Evolutionary conservation across 331 rosid genomes (phyloP), one percentile per base, ranked within the genome.

Genomic region (Erythrophleum ivorense): DNA sequence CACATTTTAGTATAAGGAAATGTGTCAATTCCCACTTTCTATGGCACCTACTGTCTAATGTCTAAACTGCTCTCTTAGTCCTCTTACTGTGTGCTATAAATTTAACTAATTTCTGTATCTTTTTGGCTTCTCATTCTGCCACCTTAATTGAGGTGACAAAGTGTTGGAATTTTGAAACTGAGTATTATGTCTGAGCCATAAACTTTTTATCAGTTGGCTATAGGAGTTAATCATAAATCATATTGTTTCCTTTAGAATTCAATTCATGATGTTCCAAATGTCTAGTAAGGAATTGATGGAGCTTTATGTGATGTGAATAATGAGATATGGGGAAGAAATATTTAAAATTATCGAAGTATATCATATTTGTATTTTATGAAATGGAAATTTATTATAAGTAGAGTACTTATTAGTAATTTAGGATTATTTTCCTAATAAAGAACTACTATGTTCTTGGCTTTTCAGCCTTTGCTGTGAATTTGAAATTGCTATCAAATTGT

Each of bases 191-290:
- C 77, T 46, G 53, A 67, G 53, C 36, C 46, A 60, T 70, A 69
- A 72, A 79, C 24, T 77, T 36, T 16, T 60, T 2, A 3, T 67
- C 24, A 64, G 5, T n/a, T 64, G 21, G 6, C 46, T 36, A 15
- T 7, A 52, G 48, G 31, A 71, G 41, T 54, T 7, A 43, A 6
- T 5, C 48, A 2, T 18, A 2, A 55, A 55, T 55, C 11, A 55
- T n/a, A 10, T 55, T 66, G 34, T 64, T 70, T 18, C 43, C 63
- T 50, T 71, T 36, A 43, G 50, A 75, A 63, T 63, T 29, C 80
- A 41, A 52, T 63, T 80, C 65, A 71, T 71, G 77, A 64, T 64
- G 53, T 24, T 62, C 18, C 53, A 41, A 72, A 31, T 73, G 75
- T 60, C 62, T 68, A 53, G 48, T 75, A 36, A 36, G 65, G 46